A percentile compares a stretch with the other conserved stretches of the same genome.
Evolutionary conservation across 1,139 yeast genomes (phyloP).

Genomic region (Magnusiomyces ingens): DNA sequence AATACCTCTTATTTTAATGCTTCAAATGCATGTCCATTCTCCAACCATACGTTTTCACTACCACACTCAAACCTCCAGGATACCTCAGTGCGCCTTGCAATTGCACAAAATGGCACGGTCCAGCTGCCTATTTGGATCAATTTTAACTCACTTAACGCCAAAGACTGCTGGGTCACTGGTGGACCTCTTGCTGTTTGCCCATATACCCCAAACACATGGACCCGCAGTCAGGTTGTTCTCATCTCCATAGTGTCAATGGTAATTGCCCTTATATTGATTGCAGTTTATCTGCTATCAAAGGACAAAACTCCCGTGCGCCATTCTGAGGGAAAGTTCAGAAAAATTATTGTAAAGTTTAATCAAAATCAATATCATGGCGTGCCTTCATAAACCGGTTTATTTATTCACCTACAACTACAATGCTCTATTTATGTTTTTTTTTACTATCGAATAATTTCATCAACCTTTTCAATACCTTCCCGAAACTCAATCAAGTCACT

Average conservation of each 20-base stretch:
- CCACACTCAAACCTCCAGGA: constrained; percentile 54
- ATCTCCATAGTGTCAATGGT: constrained; percentile 62
- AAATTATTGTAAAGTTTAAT: constrained; percentile 39
- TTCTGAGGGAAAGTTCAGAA: constrained; percentile 52
- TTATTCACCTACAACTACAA: neutral
- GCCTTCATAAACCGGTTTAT: constrained; percentile 31
- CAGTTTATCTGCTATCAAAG: constrained; percentile 32
- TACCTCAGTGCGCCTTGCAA: constrained; percentile 19
- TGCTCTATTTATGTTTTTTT: neutral
- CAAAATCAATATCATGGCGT: constrained; percentile 56
- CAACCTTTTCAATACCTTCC: constrained; percentile 13
- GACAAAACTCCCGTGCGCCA: constrained; percentile 45
- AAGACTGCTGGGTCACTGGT: constrained; percentile 80
- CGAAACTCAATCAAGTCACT: constrained; percentile 11
- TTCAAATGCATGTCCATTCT: constrained; percentile 1
- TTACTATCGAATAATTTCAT: constrained; percentile 13
- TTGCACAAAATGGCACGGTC: constrained; percentile 20
- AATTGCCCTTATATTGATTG: constrained; percentile 43
- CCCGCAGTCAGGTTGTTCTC: constrained; percentile 53
- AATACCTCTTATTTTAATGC: constrained; percentile 6
- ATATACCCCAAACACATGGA: constrained; percentile 47
- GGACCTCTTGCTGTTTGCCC: constrained; percentile 80
- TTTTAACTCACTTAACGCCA: constrained; percentile 66
- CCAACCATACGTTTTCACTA: constrained; percentile 38
- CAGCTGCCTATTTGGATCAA: constrained; percentile 62